Base-by-base conservation (phyloP, 2,329 filamentous ascomycete genomes). In the Delphinella strobiligena region DNA sequence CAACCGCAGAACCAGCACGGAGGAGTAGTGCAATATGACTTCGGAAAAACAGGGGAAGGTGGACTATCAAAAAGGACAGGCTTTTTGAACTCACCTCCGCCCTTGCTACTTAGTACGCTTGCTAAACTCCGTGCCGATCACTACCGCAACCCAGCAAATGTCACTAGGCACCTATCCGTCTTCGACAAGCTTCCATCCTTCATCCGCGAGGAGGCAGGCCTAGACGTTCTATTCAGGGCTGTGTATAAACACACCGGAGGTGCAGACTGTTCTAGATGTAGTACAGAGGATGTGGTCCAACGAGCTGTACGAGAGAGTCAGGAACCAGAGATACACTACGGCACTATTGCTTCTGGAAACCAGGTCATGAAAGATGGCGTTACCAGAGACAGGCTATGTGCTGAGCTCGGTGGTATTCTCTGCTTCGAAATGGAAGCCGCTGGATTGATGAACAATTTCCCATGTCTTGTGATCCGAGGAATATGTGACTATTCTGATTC, bases 331-430 rank as follows among this genome's bases (percentile, higher is more conserved):
- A 37, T 49, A 2, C 43, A 49, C 30, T 45, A 47, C 9, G 47
- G 48, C 1, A 19, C 44, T 0, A 46, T 49, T 14, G 48, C 47
- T 4, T 51, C 46, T 2, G 44, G 29, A 2, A 46, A 51, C 14
- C 12, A 17, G 10, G 11, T 48, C 1, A 42, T 51, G 30, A 64
- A 61, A 32, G 58, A 57, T 10, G 59, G 11, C 1, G n/a, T n/a
- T 0, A 29, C 27, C 4, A 31, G 48, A 31, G 43, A 49, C 19
- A 11, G 17, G 0, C 48, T 65, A n/a, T n/a, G n/a, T 49, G 39
- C 34, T 45, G 42, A 38, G 38, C 38, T 38, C 27, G 34, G 35
- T 2, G 27, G 40, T 7, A 34, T 38, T 5, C 15, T 49, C 1
- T 51, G 48, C 22, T 44, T n/a, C n/a, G n/a, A n/a, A n/a, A n/a